Conservation (phyloP, 805 yeast genomes). For the Dipodascopsis uninucleata region DNA sequence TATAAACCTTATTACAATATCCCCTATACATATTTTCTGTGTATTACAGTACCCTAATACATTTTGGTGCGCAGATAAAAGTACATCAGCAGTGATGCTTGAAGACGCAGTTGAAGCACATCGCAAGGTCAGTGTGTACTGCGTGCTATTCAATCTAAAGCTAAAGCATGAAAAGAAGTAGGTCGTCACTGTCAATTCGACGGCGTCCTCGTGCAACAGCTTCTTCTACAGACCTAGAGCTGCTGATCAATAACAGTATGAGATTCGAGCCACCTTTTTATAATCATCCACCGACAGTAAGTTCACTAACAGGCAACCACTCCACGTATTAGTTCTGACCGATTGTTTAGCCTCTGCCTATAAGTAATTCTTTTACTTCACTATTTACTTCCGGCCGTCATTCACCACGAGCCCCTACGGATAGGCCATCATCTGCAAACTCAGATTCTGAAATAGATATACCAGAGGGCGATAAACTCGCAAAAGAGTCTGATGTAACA, state of each 20-base stretch:
- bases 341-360: slow-evolving; percentile 16
- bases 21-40: too few relatives aligned
- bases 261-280: slow-evolving; percentile 31
- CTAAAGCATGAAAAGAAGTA: slow-evolving; percentile 22
- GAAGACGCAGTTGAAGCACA: too few relatives aligned
- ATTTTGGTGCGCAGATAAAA: too few relatives aligned
- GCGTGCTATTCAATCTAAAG: too few relatives aligned
- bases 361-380: slow-evolving; percentile 19
- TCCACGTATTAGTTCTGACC: not conserved
- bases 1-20: too few relatives aligned
- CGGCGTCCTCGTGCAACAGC: slow-evolving; percentile 16
- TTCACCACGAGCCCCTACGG: slow-evolving; percentile 16
- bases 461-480: slow-evolving; percentile 35
- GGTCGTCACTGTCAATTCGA: slow-evolving; percentile 22
- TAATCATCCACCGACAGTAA: slow-evolving; percentile 30
- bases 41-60: too few relatives aligned
- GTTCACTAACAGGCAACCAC: not conserved
- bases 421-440: slow-evolving; percentile 6
- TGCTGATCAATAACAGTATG: slow-evolving; percentile 18
- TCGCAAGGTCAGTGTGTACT: too few relatives aligned
- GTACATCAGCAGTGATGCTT: too few relatives aligned
- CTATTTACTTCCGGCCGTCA: slow-evolving; percentile 25
- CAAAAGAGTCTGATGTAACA: slow-evolving; percentile 38
- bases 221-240: slow-evolving; percentile 14
- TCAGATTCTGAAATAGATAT: slow-evolving; percentile 30